A percentile compares a stretch with the other conserved stretches of the same genome.
phyloP scores from a whole-genome alignment of 2,329 filamentous ascomycete genomes.

The Sporothrix mexicana region DNA sequence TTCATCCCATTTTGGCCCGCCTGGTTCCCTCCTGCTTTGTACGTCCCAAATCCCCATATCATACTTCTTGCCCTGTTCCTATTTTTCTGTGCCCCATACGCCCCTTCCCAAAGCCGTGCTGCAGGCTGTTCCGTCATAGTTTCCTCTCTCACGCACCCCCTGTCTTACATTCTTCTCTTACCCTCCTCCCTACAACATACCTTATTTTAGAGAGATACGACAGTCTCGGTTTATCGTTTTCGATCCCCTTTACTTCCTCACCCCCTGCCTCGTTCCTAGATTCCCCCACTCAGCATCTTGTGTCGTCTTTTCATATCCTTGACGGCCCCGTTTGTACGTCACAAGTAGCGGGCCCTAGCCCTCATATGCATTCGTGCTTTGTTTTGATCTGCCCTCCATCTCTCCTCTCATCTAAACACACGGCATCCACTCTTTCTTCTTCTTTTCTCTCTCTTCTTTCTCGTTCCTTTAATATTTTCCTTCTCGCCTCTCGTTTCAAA shows the following conservation, averaged over 20 bases:
- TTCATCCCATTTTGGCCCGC: neutral
- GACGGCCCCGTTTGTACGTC: constrained; percentile 15
- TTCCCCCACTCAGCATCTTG: constrained; percentile 14
- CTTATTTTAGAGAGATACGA: constrained; percentile 23
- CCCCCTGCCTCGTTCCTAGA: constrained; percentile 6
- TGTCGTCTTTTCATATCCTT: neutral
- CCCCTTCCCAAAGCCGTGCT: neutral
- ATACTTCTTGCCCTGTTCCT: neutral
- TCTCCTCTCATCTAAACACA: constrained; percentile 14
- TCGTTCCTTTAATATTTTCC: neutral
- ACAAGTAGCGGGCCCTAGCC: constrained; percentile 14
- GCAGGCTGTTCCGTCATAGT: neutral
- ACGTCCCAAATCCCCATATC: neutral
- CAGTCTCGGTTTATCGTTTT: constrained; percentile 19
- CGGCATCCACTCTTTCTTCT: constrained; percentile 4
- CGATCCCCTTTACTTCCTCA: neutral
- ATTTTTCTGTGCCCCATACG: neutral
- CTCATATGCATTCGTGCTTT: constrained; percentile 19
- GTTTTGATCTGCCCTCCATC: constrained; percentile 9
- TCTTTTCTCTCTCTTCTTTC: neutral
- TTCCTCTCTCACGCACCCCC: constrained; percentile 3
- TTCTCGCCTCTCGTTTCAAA: constrained; percentile 19
- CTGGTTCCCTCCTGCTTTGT: neutral
- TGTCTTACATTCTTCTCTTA: constrained; percentile 17
- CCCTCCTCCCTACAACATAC: constrained; percentile 19